phyloP scores from a whole-genome alignment of 202 grass and related monocot genomes.

The Saccharum hybrid region DNA sequence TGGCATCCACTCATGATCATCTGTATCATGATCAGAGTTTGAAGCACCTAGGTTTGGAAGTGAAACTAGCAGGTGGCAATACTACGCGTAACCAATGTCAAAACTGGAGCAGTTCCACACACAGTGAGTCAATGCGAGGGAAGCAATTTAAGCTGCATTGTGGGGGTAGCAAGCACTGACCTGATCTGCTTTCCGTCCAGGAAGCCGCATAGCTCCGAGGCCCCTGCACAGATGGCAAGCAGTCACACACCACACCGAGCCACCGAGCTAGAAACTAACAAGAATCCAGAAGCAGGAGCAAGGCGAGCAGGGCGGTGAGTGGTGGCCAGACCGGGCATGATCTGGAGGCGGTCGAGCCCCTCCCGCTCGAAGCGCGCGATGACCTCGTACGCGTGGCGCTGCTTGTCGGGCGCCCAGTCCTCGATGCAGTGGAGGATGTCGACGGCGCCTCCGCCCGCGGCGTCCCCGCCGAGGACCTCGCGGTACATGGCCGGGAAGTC shows the following conservation, averaged over 20 bases:
- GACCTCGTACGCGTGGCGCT: conserved; percentile 77
- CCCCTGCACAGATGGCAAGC: conserved; percentile 53
- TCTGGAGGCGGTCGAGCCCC: conserved; percentile 85
- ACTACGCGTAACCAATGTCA: neutral
- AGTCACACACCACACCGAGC: neutral
- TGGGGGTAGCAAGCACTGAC: conserved; percentile 25
- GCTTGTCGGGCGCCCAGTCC: conserved; percentile 56
- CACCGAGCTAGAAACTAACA: neutral
- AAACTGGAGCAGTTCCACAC: neutral
- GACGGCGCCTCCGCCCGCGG: conserved; percentile 56
- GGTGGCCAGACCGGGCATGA: conserved; percentile 72
- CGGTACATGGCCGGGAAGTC: conserved; percentile 91
- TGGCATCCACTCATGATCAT: neutral
- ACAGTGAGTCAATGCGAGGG: neutral
- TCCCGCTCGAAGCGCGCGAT: conserved; percentile 85
- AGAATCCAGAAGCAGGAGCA: neutral
- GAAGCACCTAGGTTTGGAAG: neutral
- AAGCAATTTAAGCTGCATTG: conserved; percentile 6
- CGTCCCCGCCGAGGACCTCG: conserved; percentile 75
- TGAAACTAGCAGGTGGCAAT: neutral
- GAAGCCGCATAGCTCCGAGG: conserved; percentile 69
- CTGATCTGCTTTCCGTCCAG: conserved; percentile 74
- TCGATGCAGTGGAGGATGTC: conserved; percentile 91
- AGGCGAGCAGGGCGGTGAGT: neutral
- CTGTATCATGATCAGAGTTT: neutral